A percentile compares a stretch with the other conserved stretches of the same genome.
Conservation (phyloP, 2,329 filamentous ascomycete genomes). For the Rhynchosporium graminicola region DNA sequence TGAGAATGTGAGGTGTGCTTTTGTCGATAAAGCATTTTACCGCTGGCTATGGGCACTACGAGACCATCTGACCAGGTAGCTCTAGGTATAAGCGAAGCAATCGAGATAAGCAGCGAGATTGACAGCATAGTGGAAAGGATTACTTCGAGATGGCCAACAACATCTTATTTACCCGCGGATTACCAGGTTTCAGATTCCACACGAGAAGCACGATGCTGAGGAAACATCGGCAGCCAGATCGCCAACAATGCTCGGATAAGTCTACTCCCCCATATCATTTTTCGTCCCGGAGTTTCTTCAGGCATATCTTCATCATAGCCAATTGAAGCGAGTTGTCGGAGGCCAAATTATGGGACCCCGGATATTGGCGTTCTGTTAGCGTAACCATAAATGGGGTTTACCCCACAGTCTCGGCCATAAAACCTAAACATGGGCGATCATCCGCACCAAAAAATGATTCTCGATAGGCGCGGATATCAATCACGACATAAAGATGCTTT, state of each 20-base stretch:
- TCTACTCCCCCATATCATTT: background rate
- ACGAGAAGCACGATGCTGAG: background rate
- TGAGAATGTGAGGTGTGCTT: conserved; percentile 27
- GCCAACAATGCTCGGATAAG: background rate
- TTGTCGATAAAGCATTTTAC: conserved; percentile 26
- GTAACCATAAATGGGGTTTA: background rate
- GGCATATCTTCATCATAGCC: background rate
- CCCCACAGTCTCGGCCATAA: conserved; percentile 4
- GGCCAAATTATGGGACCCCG: background rate
- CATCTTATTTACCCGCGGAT: background rate
- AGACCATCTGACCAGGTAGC: too few relatives aligned
- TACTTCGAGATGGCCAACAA: background rate
- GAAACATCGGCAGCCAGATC: background rate
- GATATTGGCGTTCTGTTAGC: background rate
- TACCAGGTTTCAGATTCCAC: background rate
- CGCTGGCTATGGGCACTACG: conserved; percentile 24
- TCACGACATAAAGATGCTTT: too few relatives aligned
- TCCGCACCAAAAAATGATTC: background rate
- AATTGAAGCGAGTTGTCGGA: background rate
- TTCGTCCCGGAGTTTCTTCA: background rate
- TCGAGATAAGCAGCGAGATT: too few relatives aligned
- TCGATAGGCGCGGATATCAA: too few relatives aligned
- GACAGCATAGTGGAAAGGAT: background rate
- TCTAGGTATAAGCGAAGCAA: too few relatives aligned
- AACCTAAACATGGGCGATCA: background rate